Conservation (phyloP, 2,329 filamentous ascomycete species). For the Ophiocordyceps camponoti-saundersi region DNA sequence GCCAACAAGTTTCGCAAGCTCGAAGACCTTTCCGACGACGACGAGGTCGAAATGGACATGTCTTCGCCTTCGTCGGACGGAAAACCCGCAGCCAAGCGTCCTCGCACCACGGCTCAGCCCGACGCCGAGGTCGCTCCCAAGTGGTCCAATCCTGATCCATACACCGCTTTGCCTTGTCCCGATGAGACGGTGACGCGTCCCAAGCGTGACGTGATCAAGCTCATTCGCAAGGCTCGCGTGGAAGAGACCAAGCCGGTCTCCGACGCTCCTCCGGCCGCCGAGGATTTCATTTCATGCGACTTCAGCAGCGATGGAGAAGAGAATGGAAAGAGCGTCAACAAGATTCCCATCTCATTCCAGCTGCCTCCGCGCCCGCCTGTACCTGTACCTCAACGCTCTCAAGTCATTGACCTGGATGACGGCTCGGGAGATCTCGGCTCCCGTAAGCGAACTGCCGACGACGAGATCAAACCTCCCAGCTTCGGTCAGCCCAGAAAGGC, state of each 20-base stretch:
- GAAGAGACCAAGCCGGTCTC: constrained; percentile 31
- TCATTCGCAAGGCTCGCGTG: constrained; percentile 79
- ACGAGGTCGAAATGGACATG: constrained; percentile 48
- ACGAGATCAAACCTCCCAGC: constrained; percentile 43
- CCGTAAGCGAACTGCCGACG: constrained; percentile 59
- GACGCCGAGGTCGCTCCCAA: constrained; percentile 39
- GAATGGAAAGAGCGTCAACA: not conserved
- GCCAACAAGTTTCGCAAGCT: constrained; percentile 35
- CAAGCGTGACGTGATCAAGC: constrained; percentile 72
- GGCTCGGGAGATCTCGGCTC: constrained; percentile 33
- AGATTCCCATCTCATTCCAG: not conserved
- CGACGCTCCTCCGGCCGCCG: constrained; percentile 37
- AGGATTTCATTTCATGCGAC: constrained; percentile 84
- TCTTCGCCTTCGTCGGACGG: constrained; percentile 24
- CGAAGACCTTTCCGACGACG: constrained; percentile 44
- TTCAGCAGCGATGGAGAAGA: constrained; percentile 39
- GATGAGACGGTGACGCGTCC: constrained; percentile 52
- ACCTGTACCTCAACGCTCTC: constrained; percentile 1
- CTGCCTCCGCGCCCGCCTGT: constrained; percentile 5
- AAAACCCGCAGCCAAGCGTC: constrained; percentile 20
- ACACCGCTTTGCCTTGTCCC: constrained; percentile 69
- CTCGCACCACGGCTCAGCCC: constrained; percentile 10
- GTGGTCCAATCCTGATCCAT: constrained; percentile 94
- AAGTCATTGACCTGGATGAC: constrained; percentile 8
- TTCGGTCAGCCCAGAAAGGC: constrained; percentile 34